Conservation (phyloP, 331 rosid species). For the Erythrophleum ivorense region DNA sequence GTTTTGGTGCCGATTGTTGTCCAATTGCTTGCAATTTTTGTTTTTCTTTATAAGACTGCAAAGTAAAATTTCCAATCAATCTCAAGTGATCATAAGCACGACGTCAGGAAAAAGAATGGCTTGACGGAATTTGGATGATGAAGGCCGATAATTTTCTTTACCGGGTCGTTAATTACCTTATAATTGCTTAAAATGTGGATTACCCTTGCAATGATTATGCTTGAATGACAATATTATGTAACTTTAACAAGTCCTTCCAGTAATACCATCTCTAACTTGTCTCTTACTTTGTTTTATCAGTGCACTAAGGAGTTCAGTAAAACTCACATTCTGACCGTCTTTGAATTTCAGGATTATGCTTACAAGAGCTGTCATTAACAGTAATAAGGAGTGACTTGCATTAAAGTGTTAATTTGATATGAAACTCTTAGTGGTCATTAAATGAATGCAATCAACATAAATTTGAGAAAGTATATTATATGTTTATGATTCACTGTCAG, state of each 20-base stretch:
- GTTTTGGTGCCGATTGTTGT: not conserved
- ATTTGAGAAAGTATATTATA: not conserved
- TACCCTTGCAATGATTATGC: not conserved
- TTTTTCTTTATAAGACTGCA: not conserved
- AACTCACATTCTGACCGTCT: not conserved
- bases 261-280: not conserved
- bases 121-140: not conserved
- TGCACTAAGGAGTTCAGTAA: not conserved
- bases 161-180: not conserved
- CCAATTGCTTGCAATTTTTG: slow-evolving; percentile 10
- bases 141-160: slow-evolving; percentile 9
- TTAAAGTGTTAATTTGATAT: not conserved
- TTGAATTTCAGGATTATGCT: slow-evolving; percentile 13
- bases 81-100: not conserved
- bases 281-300: not conserved
- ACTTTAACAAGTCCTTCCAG: not conserved
- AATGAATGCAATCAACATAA: not conserved
- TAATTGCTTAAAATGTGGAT: not conserved
- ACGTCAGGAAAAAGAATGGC: not conserved
- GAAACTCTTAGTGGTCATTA: not conserved
- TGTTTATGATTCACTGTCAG: not conserved
- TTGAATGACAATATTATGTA: not conserved
- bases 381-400: not conserved
- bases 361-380: not conserved
- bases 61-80: not conserved